These are phyloP conservation scores for Escallonia rubra DNA, from an alignment of 129 eudicot species.

Conservation along the genomic window DNA sequence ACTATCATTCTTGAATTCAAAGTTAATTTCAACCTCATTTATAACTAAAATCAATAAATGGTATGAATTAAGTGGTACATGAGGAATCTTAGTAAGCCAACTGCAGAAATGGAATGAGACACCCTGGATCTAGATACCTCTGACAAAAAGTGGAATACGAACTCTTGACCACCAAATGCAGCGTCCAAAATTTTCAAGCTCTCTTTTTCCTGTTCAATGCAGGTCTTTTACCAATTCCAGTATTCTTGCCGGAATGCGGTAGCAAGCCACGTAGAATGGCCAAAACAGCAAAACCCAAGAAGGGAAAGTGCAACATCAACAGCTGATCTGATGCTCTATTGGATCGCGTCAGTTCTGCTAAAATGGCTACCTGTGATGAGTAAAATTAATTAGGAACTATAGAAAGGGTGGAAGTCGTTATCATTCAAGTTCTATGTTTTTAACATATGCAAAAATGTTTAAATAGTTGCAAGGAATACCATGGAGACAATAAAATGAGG, in stretches of 20 bases:
- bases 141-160: background rate
- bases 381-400: background rate
- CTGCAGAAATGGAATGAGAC: background rate
- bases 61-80: too few relatives aligned
- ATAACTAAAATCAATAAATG: too few relatives aligned
- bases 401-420: background rate
- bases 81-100: background rate
- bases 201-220: conserved; percentile 46
- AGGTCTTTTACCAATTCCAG: conserved; percentile 30
- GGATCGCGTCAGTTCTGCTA: conserved; percentile 50
- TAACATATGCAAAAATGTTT: background rate
- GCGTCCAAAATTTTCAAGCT: conserved; percentile 28
- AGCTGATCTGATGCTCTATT: conserved; percentile 59
- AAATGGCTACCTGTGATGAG: conserved; percentile 54
- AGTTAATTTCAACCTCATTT: too few relatives aligned
- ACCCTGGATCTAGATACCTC: too few relatives aligned
- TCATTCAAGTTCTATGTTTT: background rate
- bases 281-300: conserved; percentile 54
- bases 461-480: background rate
- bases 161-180: background rate
- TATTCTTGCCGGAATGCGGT: conserved; percentile 33
- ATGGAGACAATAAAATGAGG: too few relatives aligned
- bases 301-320: conserved; percentile 44
- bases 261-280: conserved; percentile 65
- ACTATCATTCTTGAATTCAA: too few relatives aligned